Percentiles rank a stretch among this genome's conserved stretches.
Conservation (phyloP, 805 yeast genomes). For the Candida alai region DNA sequence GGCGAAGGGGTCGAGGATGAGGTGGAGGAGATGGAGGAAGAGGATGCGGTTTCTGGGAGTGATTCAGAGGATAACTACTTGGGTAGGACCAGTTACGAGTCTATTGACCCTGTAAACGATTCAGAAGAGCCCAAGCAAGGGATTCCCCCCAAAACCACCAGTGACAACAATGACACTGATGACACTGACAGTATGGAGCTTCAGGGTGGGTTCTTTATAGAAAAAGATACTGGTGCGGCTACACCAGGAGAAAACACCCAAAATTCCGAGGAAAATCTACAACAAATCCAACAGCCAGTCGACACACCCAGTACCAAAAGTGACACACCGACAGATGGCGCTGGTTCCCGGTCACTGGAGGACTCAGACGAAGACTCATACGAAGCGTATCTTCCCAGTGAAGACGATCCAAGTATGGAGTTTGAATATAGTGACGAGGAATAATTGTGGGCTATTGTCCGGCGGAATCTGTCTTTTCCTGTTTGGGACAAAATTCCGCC, state of each 20-base stretch:
- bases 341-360: constrained; percentile 2
- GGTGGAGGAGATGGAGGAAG: constrained; percentile 4
- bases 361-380: constrained; percentile 4
- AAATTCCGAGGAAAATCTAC: background rate
- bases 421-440: constrained; percentile 7
- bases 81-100: background rate
- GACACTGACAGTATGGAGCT: background rate
- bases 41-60: constrained; percentile 8
- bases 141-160: too few species aligned
- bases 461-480: too few species aligned
- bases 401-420: constrained; percentile 1
- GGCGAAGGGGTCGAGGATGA: constrained; percentile 6
- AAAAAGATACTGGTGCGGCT: background rate
- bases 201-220: background rate
- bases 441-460: too few species aligned
- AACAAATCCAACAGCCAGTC: too few species aligned
- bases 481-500: too few species aligned
- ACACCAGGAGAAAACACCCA: background rate
- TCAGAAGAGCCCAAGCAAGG: too few species aligned
- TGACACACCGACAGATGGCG: too few species aligned
- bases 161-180: background rate
- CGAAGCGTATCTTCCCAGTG: background rate
- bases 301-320: too few species aligned
- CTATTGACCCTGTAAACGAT: too few species aligned
- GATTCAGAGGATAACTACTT: constrained; percentile 6